phyloP scores from a whole-genome alignment of 306 rosid species.

The Purshia tridentata region DNA sequence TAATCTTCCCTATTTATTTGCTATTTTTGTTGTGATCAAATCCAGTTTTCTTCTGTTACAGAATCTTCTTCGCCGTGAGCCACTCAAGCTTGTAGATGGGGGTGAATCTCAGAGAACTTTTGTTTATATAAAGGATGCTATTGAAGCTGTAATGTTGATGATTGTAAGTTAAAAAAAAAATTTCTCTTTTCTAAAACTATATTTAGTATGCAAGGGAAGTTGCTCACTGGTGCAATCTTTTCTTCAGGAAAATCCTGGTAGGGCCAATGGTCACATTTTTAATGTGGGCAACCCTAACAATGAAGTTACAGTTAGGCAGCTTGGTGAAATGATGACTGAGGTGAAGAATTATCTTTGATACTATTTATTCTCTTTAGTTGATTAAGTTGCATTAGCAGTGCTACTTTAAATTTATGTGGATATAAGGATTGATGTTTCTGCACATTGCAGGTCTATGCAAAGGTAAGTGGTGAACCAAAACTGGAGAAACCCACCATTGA shows the following conservation, averaged over 20 bases:
- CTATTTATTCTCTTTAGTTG: not conserved
- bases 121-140: constrained; percentile 82
- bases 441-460: constrained; percentile 63
- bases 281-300: constrained; percentile 96
- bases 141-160: constrained; percentile 91
- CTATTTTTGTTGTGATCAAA: constrained; percentile 21
- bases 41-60: constrained; percentile 35
- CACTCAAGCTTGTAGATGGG: constrained; percentile 95
- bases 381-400: not conserved
- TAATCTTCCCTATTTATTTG: not conserved
- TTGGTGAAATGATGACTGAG: constrained; percentile 91
- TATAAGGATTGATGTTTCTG: not conserved
- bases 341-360: constrained; percentile 32
- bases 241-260: constrained; percentile 80
- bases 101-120: constrained; percentile 95
- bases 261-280: constrained; percentile 87
- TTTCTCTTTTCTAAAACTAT: not conserved
- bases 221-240: constrained; percentile 16
- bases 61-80: constrained; percentile 90
- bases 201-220: not conserved
- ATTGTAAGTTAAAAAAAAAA: constrained; percentile 45
- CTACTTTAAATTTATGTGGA: not conserved
- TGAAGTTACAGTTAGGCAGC: constrained; percentile 96
- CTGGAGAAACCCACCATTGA: constrained; percentile 64
- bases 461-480: constrained; percentile 71